Conservation (phyloP, 208 protist species). For the Trypanosoma brucei region DNA sequence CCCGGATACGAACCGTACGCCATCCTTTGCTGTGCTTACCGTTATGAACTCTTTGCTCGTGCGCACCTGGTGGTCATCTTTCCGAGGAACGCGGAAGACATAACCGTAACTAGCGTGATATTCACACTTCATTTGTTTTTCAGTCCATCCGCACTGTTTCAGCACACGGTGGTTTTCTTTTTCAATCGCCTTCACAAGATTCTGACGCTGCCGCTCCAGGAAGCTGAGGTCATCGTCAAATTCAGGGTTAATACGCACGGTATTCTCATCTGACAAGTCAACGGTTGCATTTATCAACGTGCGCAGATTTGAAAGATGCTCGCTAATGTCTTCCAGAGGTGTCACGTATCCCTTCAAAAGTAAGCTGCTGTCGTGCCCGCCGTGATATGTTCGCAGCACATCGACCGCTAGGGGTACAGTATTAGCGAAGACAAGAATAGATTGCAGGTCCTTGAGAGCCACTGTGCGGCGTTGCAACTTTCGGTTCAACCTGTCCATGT, state of each 20-base stretch:
- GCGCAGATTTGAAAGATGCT: constrained; percentile 73
- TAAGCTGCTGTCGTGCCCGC: constrained; percentile 64
- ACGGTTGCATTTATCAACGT: constrained; percentile 80
- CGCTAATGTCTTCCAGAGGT: constrained; percentile 81
- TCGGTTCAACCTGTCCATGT: constrained; percentile 91
- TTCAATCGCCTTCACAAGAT: constrained; percentile 69
- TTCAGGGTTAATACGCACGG: constrained; percentile 84
- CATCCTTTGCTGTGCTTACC: constrained; percentile 91
- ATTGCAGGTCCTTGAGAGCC: constrained; percentile 83
- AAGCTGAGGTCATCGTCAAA: constrained; percentile 92
- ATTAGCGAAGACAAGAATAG: constrained; percentile 81
- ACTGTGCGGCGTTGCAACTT: constrained; percentile 86
- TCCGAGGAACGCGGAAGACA: constrained; percentile 88
- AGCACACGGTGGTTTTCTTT: constrained; percentile 64
- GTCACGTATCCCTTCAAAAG: constrained; percentile 81
- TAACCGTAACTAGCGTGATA: constrained; percentile 85
- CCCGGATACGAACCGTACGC: constrained; percentile 91
- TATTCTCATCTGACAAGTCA: constrained; percentile 73
- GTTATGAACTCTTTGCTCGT: constrained; percentile 67
- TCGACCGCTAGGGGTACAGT: constrained; percentile 58
- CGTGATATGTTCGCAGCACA: constrained; percentile 60
- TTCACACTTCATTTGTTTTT: constrained; percentile 90
- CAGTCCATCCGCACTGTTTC: constrained; percentile 69
- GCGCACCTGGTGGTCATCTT: constrained; percentile 89
- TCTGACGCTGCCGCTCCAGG: constrained; percentile 69